Base-by-base conservation (phyloP, 1,284 basidiomycete genomes). In the Sphagnurus paluster region DNA sequence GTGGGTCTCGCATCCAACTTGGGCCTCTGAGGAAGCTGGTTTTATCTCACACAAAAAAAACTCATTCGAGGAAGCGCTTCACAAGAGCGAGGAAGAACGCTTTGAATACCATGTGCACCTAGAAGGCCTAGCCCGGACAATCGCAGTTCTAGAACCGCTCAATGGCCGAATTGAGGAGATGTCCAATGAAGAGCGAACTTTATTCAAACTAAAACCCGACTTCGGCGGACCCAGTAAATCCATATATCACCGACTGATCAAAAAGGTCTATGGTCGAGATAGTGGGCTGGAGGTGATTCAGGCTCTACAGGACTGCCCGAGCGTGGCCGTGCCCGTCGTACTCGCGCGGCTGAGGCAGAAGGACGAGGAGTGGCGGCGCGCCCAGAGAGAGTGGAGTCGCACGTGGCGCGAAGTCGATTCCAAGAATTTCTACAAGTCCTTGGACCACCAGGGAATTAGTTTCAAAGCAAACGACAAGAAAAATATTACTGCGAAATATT, bases 401-500 rank as follows among this genome's bases (percentile, higher is more conserved):
- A 94, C 95, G 17, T 99, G 97, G 97, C 80, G 94, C 46, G 96
- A 98, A 66, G 90, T 98, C 35, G 96, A 98, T 61, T 87, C 87
- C 47, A 92, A 93, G 69, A 98, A 98, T 72, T 98, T 96, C 66
- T 95, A 95, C 80, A 97, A 97, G 73, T 89, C 89, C 34, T 80
- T 98, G 48, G 97, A 99, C 65, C 93, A 98, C 63, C 95, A 98
- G 63, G 94, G 93, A 4, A 89, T 93, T 61, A 85, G 81, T 53
- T 97, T 97, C 83, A 98, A 98, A 74, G 77, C 80, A 37, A 92
- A 91, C 63, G 97, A 99, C 74, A 98, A 98, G 80, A 98, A 98
- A 75, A 84, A 82, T 42, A 89, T 97, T 61, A 96, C 93, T 4
- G 79, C 87, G 38, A 98, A 96, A 70, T 77, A 87, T 52, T 89